phyloP scores from a whole-genome alignment of 441 rosid species.

The Mallotus repandus region DNA sequence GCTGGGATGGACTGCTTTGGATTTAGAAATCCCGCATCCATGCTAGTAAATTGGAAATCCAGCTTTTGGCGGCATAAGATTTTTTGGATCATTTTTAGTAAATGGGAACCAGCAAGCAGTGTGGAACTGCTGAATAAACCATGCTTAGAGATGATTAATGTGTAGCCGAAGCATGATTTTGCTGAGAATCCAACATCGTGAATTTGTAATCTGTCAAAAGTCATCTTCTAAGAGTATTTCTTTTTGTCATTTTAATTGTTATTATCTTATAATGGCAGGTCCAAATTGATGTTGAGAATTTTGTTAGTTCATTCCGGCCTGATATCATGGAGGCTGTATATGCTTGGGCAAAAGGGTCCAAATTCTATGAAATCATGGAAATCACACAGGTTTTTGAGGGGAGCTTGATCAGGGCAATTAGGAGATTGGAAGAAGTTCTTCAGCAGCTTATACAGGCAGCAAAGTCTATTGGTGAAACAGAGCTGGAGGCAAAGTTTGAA shows the following conservation, averaged over 20 bases:
- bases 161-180: neutral
- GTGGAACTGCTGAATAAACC: neutral
- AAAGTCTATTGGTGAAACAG: slow-evolving; percentile 85
- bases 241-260: neutral
- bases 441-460: slow-evolving; percentile 95
- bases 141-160: neutral
- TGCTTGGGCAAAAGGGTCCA: slow-evolving; percentile 96
- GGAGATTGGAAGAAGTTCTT: slow-evolving; percentile 95
- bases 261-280: slow-evolving; percentile 45
- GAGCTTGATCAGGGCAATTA: slow-evolving; percentile 95
- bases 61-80: neutral
- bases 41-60: neutral
- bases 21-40: no score
- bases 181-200: neutral
- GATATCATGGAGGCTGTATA: slow-evolving; percentile 95
- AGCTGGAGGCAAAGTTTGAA: slow-evolving; percentile 79
- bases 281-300: slow-evolving; percentile 78
- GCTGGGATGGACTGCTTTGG: neutral
- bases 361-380: slow-evolving; percentile 93
- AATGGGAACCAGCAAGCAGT: neutral
- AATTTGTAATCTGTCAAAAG: neutral
- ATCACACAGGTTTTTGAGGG: slow-evolving; percentile 91
- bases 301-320: slow-evolving; percentile 81
- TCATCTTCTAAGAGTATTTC: neutral
- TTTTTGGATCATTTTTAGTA: neutral